Evolutionary conservation across 179 eudicot species (phyloP).

Genomic region (Beta lomatogona): DNA sequence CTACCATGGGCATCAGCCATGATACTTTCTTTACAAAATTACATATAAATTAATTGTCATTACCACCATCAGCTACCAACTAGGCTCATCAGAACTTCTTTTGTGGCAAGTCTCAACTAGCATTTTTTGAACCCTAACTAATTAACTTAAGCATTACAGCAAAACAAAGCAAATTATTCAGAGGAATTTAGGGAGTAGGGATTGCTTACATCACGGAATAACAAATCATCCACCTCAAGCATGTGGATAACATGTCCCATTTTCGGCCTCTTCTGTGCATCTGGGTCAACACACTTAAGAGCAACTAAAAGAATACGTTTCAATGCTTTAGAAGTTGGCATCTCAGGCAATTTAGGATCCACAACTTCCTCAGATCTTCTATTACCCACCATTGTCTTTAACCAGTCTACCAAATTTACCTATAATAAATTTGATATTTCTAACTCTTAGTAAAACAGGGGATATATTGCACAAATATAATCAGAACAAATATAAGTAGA

Average conservation of each 20-base stretch:
- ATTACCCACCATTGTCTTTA: constrained; percentile 60
- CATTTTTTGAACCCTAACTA: background rate
- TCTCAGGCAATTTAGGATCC: constrained; percentile 64
- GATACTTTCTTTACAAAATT: no score
- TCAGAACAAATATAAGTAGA: background rate
- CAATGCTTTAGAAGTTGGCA: constrained; percentile 63
- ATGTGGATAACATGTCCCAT: constrained; percentile 80
- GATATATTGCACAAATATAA: background rate
- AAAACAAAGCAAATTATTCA: background rate
- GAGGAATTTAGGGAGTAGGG: constrained; percentile 2
- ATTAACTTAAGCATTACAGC: constrained; percentile 9
- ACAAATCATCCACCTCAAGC: constrained; percentile 72
- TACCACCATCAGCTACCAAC: no score
- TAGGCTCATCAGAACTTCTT: background rate
- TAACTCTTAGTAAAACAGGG: background rate
- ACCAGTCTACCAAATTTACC: constrained; percentile 74
- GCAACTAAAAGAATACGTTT: constrained; percentile 66
- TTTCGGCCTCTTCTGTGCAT: constrained; percentile 67
- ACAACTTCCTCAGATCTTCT: constrained; percentile 65
- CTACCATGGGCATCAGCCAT: no score
- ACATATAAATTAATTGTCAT: no score
- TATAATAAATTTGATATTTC: constrained; percentile 22
- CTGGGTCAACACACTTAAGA: constrained; percentile 69
- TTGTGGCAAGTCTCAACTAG: background rate
- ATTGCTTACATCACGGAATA: constrained; percentile 56